Evolutionary conservation across 2,329 filamentous ascomycete species (phyloP), one percentile per base, ranked within the genome.

Genomic region (Cephalotrichum gorgonifer): DNA sequence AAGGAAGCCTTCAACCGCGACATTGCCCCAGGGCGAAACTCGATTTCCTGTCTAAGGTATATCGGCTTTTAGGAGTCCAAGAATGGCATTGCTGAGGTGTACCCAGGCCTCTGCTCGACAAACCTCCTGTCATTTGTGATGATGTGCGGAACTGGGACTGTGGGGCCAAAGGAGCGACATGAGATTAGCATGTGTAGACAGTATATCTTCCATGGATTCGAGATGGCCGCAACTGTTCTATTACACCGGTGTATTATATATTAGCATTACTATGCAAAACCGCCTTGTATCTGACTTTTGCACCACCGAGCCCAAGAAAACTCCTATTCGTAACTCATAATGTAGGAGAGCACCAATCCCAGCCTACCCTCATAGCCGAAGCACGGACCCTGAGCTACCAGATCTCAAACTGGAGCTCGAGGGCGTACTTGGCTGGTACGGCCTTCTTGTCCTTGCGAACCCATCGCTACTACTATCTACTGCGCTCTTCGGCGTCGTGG

Each of bases 401-500:
- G 67, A 69, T 28, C 67, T 63, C 30, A 69, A 52, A 47, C 69
- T 75, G 14, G 62, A 56, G 28, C 60, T 68, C 2, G 68, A 71
- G 14, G 62, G 56, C 41, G 64, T 62, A 52, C 63, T 67, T 22
- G 60, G 54, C 5, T 61, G 57, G 51, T 70, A 75, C 30, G 65
- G 64, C 14, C 58, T 64, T 20, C 69, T 63, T 2, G 67, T 67
- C 56, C 67, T 69, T 27, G 72, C 65, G 49, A 75, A 68, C 51
- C 62, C 71, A 49, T 60, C 62, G 42, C 57, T 56, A 51, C 66
- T 71, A 51, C 66, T 71, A 8, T 59, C 62, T 45, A 58, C 64
- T 26, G 63, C 67, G 51, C 72, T 75, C 42, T 65, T 67, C 6
- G 74, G 68, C 25, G 75, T 78, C n/a, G 73, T 76, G 1, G 75